Evolutionary conservation across 495 filamentous ascomycete species (phyloP), one percentile per base, ranked within the genome.

Genomic region (Hypoxylon fragiforme): DNA sequence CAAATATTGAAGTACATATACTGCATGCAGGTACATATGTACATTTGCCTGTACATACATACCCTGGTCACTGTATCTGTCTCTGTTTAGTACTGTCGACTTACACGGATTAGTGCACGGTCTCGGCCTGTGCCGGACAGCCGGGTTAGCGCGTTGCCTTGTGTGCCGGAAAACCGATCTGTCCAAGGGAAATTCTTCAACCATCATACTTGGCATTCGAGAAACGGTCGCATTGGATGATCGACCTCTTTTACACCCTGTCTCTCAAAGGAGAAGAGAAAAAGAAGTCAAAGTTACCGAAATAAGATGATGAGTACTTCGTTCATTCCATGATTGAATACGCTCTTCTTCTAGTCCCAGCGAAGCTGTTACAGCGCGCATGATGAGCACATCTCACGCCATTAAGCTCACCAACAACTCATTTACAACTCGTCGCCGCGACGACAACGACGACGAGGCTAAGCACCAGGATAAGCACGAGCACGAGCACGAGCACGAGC

Each of bases 41-140:
- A n/a, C n/a, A n/a, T n/a, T n/a, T n/a, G n/a, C n/a, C n/a, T n/a
- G n/a, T n/a, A n/a, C n/a, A n/a, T n/a, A n/a, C n/a, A n/a, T n/a
- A n/a, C n/a, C n/a, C n/a, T n/a, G n/a, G n/a, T n/a, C 18, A 52
- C 58, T 30, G 58, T 62, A 42, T 12, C 11, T 47, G 13, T 26
- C 12, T 9, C 1, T 15, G 3, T 14, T 1, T n/a, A 1, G 20
- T 37, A 62, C 58, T 52, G 58, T 62, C n/a, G 0, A 34, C 32
- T 51, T 37, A 21, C 34, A 61, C 57, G 51, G 58, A 35, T 30
- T 31, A 38, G 32, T 28, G 52, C 58, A 62, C 58, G 58, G 58
- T 61, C 42, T 62, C 52, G 52, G 58, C 58, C 58, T 62, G 58
- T 62, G 58, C 58, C 58, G 58, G 58, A 62, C 58, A 62, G 58